Conservation (phyloP, 805 yeast species). For the Jamesozyma rosinii region DNA sequence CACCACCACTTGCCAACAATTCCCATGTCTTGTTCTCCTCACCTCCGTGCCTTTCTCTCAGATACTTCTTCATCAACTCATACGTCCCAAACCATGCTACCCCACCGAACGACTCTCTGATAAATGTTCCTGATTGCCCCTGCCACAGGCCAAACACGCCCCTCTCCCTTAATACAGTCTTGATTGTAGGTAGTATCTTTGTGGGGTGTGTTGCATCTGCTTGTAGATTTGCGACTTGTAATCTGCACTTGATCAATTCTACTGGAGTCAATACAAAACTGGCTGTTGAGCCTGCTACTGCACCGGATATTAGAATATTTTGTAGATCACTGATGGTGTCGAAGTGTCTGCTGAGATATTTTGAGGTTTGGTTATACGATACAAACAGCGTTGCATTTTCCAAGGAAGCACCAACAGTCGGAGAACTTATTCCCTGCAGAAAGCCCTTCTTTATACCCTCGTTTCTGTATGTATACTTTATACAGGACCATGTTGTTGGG, state of each 20-base stretch:
- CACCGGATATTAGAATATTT: slow-evolving; percentile 59
- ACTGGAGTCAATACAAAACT: slow-evolving; percentile 82
- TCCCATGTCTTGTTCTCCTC: slow-evolving; percentile 39
- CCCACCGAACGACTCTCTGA: slow-evolving; percentile 82
- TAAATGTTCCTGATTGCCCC: slow-evolving; percentile 73
- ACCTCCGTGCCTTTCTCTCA: slow-evolving; percentile 22
- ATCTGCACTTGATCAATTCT: slow-evolving; percentile 76
- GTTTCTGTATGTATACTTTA: slow-evolving; percentile 45
- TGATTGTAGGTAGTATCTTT: slow-evolving; percentile 33
- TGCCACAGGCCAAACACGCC: slow-evolving; percentile 78
- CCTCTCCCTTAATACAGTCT: slow-evolving; percentile 35
- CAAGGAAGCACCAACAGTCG: slow-evolving; percentile 81
- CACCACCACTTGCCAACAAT: slow-evolving; percentile 67
- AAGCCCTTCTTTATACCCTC: slow-evolving; percentile 72
- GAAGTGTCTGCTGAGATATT: slow-evolving; percentile 24
- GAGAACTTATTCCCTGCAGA: slow-evolving; percentile 69
- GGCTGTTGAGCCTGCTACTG: slow-evolving; percentile 70
- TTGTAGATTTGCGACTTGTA: slow-evolving; percentile 52
- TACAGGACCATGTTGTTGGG: slow-evolving; percentile 56
- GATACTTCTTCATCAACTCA: slow-evolving; percentile 42
- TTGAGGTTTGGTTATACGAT: slow-evolving; percentile 45
- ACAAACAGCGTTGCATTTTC: slow-evolving; percentile 78
- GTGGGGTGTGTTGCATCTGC: slow-evolving; percentile 15
- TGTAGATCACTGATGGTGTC: slow-evolving; percentile 31
- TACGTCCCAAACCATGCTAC: slow-evolving; percentile 92